Conservation (phyloP, 2,329 filamentous ascomycete species). For the Pseudonectria buxi region DNA sequence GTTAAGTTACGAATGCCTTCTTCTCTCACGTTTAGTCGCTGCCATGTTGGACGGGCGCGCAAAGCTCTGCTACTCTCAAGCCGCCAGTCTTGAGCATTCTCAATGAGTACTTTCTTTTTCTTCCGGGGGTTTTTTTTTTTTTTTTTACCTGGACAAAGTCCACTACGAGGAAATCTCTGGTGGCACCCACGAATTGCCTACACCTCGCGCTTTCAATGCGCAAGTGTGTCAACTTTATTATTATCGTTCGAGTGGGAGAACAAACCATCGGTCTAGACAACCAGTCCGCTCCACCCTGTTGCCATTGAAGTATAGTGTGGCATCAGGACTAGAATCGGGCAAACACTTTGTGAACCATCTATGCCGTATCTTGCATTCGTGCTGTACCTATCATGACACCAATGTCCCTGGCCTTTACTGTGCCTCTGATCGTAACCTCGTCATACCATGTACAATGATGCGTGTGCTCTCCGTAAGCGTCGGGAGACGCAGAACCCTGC, state of each 20-base stretch:
- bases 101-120: no score
- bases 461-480: conserved; percentile 4
- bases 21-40: not conserved
- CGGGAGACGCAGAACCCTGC: conserved; percentile 10
- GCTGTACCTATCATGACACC: conserved; percentile 1
- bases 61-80: not conserved
- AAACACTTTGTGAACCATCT: conserved; percentile 34
- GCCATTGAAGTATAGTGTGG: conserved; percentile 47
- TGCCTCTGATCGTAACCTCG: conserved; percentile 2
- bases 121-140: no score
- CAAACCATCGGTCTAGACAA: conserved; percentile 58
- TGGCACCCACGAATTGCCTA: conserved; percentile 53
- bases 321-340: conserved; percentile 59
- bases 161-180: conserved; percentile 14
- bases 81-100: no score
- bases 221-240: conserved; percentile 52
- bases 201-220: conserved; percentile 53
- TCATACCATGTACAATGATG: conserved; percentile 8
- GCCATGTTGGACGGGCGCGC: not conserved
- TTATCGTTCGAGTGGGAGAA: conserved; percentile 57
- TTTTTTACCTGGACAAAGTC: no score
- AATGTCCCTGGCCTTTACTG: not conserved
- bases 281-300: conserved; percentile 61
- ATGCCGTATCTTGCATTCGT: conserved; percentile 1
- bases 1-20: not conserved